phyloP scores from a whole-genome alignment of 495 filamentous ascomycete species.

The Lophiostoma macrostomum region DNA sequence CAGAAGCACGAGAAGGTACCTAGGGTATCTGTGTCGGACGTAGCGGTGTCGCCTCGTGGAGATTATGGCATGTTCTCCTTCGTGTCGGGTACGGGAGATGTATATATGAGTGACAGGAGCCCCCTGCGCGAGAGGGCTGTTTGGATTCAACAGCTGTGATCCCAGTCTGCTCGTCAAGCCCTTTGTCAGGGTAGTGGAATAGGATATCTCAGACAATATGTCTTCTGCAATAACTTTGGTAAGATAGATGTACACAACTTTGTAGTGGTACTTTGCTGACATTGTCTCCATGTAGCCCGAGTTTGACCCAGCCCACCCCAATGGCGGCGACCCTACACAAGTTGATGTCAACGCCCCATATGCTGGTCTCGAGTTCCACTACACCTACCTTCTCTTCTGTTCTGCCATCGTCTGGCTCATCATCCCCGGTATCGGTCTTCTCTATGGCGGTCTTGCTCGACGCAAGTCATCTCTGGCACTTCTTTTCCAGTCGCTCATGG shows the following conservation, averaged over 20 bases:
- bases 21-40: no score
- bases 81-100: neutral
- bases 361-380: conserved; percentile 50
- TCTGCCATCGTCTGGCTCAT: conserved; percentile 58
- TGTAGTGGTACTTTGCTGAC: no score
- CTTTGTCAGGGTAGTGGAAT: no score
- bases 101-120: no score
- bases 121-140: no score
- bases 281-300: conserved; percentile 29
- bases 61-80: neutral
- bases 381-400: conserved; percentile 52
- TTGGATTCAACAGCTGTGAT: no score
- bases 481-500: conserved; percentile 58
- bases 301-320: conserved; percentile 34
- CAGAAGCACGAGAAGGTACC: neutral
- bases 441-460: conserved; percentile 57
- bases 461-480: conserved; percentile 56
- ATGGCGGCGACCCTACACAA: conserved; percentile 35
- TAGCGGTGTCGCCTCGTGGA: neutral
- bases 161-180: no score
- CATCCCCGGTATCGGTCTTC: conserved; percentile 57
- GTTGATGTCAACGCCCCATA: conserved; percentile 53
- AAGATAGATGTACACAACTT: no score
- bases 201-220: no score
- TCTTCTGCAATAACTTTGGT: no score